Conservation (phyloP, 495 filamentous ascomycete species). For the Glutinoglossum americanum region DNA sequence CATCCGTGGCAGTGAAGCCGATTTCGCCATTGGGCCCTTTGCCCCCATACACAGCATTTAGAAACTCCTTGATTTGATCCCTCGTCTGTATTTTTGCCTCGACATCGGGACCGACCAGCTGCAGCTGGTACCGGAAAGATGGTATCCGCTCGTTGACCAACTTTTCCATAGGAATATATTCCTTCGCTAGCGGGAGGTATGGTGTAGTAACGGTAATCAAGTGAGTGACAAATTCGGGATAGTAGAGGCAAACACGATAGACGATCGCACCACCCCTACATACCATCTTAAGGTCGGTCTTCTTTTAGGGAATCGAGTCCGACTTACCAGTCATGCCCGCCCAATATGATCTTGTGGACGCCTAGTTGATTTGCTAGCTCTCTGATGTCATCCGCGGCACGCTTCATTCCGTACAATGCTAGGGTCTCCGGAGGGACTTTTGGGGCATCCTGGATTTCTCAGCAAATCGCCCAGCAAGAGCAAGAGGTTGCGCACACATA, state of each 20-base stretch:
- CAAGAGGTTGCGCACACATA: constrained; percentile 13
- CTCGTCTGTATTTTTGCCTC: constrained; percentile 33
- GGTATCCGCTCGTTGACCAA: constrained; percentile 36
- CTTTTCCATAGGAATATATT: constrained; percentile 28
- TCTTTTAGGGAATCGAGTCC: constrained; percentile 8
- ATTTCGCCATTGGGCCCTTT: constrained; percentile 27
- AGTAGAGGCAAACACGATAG: constrained; percentile 44
- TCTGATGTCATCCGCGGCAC: constrained; percentile 45
- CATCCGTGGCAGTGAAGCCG: constrained; percentile 31
- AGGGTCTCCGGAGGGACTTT: constrained; percentile 26
- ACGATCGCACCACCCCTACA: constrained; percentile 32
- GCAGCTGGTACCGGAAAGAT: constrained; percentile 69
- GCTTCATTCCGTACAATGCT: constrained; percentile 44
- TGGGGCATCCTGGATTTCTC: constrained; percentile 30
- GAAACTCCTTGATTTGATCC: constrained; percentile 39
- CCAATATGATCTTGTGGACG: constrained; percentile 40
- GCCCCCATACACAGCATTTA: constrained; percentile 49
- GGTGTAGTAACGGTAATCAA: constrained; percentile 68
- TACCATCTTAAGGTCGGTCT: background rate
- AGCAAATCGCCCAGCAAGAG: background rate
- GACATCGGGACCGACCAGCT: constrained; percentile 43
- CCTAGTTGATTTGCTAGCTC: constrained; percentile 37
- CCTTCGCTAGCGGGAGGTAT: constrained; percentile 28
- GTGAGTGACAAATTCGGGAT: constrained; percentile 46
- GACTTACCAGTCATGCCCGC: constrained; percentile 74